Base-by-base conservation (phyloP, 352 stramenopile species). In the Phytophthora cactorum region DNA sequence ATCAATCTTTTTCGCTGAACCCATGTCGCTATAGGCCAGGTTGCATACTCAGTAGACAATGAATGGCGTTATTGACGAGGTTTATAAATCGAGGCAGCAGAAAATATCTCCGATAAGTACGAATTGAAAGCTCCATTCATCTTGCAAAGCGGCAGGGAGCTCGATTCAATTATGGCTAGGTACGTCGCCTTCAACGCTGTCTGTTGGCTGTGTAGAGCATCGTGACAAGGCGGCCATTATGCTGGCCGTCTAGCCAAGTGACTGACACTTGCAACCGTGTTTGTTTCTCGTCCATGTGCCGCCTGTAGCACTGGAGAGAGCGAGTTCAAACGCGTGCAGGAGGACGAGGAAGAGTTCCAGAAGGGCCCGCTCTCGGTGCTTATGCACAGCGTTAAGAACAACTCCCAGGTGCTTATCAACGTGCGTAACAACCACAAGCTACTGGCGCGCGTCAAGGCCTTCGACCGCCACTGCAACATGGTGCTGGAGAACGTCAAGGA, bases 391-490 rank as follows among this genome's bases (percentile, higher is more conserved):
- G 97, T 99, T 17, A 98, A 98, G 77, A 97, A 97, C 65, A 99
- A 97, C 72, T 98, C 94, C 57, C 97, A 99, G 82, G 96, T 99
- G 57, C 88, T 99, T 12, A 98, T 99, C 74, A 99, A 99, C 83
- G 94, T 99, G 52, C 90, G 98, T 62, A 99, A 99, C 85, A 99
- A 99, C 84, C 98, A 99, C 87, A 99, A 99, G 79, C 86, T 99
- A 43, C 89, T 99, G 53, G 97, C 93, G 22, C 85, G 98, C 64
- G 98, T 99, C 31, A 99, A 99, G 79, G 98, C 98, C 28, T 99
- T 99, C 80, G 98, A 99, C 81, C 89, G 98, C 64, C 98, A 99
- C 77, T 99, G 98, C 89, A 99, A 99, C 90, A 99, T 99, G 98
- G 90, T 99, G 59, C 84, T 99, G 49, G 97, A 99, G 84, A 98